phyloP scores from a whole-genome alignment of 148 eudicot genomes.

The Chenopodium album region DNA sequence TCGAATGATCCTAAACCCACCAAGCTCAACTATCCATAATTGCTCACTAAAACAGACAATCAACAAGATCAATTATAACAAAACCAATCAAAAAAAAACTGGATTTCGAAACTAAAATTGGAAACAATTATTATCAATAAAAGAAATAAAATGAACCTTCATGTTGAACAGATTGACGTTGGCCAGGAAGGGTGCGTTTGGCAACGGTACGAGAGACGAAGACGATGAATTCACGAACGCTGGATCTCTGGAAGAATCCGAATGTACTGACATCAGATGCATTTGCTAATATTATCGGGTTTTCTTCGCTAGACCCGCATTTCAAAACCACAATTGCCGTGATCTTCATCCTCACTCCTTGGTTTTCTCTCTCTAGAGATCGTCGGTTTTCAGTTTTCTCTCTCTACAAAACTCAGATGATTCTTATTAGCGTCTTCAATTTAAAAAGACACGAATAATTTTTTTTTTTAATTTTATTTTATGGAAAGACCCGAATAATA shows the following conservation, averaged over 20 bases:
- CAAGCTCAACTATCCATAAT: background rate
- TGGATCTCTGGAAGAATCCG: constrained; percentile 70
- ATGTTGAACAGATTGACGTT: constrained; percentile 80
- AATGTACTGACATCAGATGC: constrained; percentile 69
- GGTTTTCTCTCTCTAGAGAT: background rate
- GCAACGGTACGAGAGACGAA: constrained; percentile 80
- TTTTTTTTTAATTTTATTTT: too few relatives aligned
- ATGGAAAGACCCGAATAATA: too few relatives aligned
- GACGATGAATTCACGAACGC: constrained; percentile 71
- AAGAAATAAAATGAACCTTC: constrained; percentile 51
- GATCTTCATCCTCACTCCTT: constrained; percentile 56
- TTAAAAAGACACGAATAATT: too few relatives aligned
- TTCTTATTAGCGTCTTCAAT: too few relatives aligned
- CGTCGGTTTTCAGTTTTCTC: background rate
- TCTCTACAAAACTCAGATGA: background rate
- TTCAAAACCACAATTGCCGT: constrained; percentile 66
- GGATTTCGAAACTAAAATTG: background rate
- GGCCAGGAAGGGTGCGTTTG: constrained; percentile 61
- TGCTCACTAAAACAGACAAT: background rate
- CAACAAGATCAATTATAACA: too few relatives aligned
- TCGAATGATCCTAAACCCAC: background rate
- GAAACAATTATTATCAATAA: background rate
- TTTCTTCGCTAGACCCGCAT: constrained; percentile 43
- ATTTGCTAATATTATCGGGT: constrained; percentile 65
- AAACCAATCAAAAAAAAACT: too few relatives aligned